Evolutionary conservation across 2,329 filamentous ascomycete species (phyloP).

Genomic region (Claviceps purpurea): DNA sequence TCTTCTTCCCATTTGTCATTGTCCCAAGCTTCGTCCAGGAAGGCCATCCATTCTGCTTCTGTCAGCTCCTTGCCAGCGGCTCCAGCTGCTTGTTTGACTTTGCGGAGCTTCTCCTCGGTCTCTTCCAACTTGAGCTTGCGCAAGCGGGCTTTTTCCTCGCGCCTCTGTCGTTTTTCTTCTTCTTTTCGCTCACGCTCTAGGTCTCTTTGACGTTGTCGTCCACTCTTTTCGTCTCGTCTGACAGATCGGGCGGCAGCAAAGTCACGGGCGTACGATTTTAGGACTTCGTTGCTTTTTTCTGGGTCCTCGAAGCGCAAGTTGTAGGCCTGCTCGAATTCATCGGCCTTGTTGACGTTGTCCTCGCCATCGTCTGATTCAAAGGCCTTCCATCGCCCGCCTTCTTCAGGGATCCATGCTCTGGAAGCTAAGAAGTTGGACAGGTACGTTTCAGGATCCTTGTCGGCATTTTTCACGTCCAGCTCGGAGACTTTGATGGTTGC

Average conservation of each 20-base stretch:
- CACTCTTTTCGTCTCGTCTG: conserved; percentile 66
- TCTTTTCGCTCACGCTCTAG: conserved; percentile 66
- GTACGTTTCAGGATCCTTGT: conserved; percentile 82
- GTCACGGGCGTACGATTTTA: conserved; percentile 83
- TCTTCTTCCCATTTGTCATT: conserved; percentile 81
- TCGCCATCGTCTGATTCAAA: conserved; percentile 93
- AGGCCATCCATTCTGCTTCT: conserved; percentile 70
- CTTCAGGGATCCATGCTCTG: conserved; percentile 71
- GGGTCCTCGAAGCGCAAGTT: conserved; percentile 95
- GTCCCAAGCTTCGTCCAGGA: conserved; percentile 82
- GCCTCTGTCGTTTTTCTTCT: conserved; percentile 59
- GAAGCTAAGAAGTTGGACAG: conserved; percentile 93
- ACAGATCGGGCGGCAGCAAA: conserved; percentile 71
- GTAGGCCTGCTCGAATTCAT: conserved; percentile 84
- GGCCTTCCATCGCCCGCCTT: conserved; percentile 55
- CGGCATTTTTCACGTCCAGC: conserved; percentile 58
- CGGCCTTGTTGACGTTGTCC: conserved; percentile 56
- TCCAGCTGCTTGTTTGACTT: conserved; percentile 83
- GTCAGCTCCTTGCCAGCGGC: conserved; percentile 50
- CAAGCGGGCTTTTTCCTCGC: conserved; percentile 70
- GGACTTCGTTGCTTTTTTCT: conserved; percentile 69
- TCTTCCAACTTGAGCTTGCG: conserved; percentile 85
- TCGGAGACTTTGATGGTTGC: conserved; percentile 36
- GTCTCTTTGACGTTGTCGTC: conserved; percentile 67
- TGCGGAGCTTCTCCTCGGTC: conserved; percentile 70